phyloP scores from a whole-genome alignment of 73 alveolate genomes.

The Stentor roeselii region DNA sequence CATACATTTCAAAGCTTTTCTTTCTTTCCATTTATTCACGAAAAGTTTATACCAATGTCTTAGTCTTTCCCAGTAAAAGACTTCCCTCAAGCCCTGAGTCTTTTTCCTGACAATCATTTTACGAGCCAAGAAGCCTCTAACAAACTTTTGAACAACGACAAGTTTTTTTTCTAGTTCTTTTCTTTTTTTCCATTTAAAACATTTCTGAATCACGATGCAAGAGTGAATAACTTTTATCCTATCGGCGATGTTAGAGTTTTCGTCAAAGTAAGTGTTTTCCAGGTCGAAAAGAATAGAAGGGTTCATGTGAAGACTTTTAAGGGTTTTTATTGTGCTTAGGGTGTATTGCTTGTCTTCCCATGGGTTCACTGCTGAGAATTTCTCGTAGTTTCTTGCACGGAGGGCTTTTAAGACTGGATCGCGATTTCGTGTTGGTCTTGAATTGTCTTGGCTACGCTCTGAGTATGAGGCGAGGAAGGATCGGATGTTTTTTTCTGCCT shows the following conservation, averaged over 20 bases:
- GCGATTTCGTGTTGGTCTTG: background rate
- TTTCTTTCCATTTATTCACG: background rate
- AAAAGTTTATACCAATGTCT: slow-evolving; percentile 9
- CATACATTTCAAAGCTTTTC: background rate
- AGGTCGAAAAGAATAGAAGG: background rate
- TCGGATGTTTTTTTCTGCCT: background rate
- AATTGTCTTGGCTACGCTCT: background rate
- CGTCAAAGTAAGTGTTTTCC: slow-evolving; percentile 20
- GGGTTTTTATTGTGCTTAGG: background rate
- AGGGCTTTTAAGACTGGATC: background rate
- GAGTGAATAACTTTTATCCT: slow-evolving; percentile 21
- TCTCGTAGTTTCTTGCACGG: slow-evolving; percentile 20
- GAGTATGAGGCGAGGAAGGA: background rate
- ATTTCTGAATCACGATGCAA: background rate
- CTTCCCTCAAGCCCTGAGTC: background rate
- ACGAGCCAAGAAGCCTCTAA: slow-evolving; percentile 1
- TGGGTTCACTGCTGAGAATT: slow-evolving; percentile 10
- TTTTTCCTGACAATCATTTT: background rate
- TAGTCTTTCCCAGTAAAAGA: background rate
- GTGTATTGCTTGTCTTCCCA: background rate
- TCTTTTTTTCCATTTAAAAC: background rate
- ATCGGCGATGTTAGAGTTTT: background rate
- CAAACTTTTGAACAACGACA: background rate
- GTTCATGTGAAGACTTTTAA: background rate
- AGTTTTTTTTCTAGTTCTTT: background rate